Conservation (phyloP, 2,329 filamentous ascomycete species). For the Penicillium sp. region DNA sequence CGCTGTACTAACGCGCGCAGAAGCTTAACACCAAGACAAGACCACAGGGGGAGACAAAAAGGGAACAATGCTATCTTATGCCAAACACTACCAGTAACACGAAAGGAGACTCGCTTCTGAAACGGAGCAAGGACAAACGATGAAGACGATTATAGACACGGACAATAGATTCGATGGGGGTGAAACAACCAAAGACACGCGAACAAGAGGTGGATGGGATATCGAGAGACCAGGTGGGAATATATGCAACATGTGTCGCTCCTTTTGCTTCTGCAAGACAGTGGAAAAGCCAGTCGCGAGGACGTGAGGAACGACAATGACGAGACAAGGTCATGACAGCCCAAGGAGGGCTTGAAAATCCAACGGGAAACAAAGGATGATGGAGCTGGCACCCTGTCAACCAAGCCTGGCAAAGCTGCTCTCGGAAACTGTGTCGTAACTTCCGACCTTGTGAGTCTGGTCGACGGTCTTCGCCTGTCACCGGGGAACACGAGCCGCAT, state of each 20-base stretch:
- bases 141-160: constrained; percentile 27
- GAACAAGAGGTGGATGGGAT: constrained; percentile 10
- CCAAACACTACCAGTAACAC: constrained; percentile 21
- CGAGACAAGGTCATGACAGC: too few species aligned
- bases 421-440: background rate
- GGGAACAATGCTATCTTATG: constrained; percentile 27
- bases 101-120: constrained; percentile 26
- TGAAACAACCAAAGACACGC: constrained; percentile 18
- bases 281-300: too few species aligned
- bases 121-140: constrained; percentile 24
- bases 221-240: constrained; percentile 16
- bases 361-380: constrained; percentile 7
- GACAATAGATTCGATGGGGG: constrained; percentile 23
- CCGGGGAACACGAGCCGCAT: background rate
- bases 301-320: too few species aligned
- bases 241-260: constrained; percentile 25
- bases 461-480: background rate
- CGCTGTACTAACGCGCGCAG: constrained; percentile 12
- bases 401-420: background rate
- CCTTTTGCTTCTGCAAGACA: constrained; percentile 4
- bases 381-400: background rate
- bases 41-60: constrained; percentile 9
- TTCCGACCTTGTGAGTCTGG: background rate
- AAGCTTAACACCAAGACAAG: too few species aligned
- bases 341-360: too few species aligned